Evolutionary conservation across 2,329 filamentous ascomycete genomes (phyloP), one percentile per base, ranked within the genome.

Genomic region (Hirsutella thompsonii): DNA sequence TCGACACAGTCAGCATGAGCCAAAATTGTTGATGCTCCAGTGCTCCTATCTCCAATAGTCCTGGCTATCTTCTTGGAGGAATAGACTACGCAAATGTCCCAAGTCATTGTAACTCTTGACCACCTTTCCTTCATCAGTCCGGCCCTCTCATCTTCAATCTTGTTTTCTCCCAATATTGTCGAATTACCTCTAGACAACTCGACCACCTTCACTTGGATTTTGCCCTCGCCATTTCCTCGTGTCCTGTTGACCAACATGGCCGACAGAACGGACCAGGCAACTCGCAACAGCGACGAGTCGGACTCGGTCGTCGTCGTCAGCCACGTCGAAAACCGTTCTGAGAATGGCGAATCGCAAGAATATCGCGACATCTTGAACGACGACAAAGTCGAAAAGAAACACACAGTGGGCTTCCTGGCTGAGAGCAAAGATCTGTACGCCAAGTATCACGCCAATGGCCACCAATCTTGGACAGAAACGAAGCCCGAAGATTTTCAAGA

Each of bases 381-480:
- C 0, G 39, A 43, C 8, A 37, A 46, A n/a, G 38, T 44, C 11
- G 39, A 50, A n/a, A 48, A 53, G 38, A 48, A 53, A 37, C 39
- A 52, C 19, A 50, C 56, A 10, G 46, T 61, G 9, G 65, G 65
- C 9, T 58, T 61, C 11, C 44, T 68, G 37, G 53, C 55, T 19
- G 55, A 59, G 4, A 59, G 55, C 49, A 67, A 67, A 43, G 62
- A 67, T 37, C 58, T 68, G 35, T 68, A 67, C 51, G 52, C 60
- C 18, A 63, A 64, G 37, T 55, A 48, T 19, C 72, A 76, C 51
- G 58, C 65, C 10, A 58, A 66, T 36, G 72, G 70, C 9, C 58
- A 65, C 28, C 60, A 63, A 44, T 70, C 70, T 35, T 79, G 75
- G 76, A 68, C 70, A 8, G 67, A 72, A 41, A 67, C 71, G 43